Conservation (phyloP, 306 rosid genomes). For the Geum urbanum region DNA sequence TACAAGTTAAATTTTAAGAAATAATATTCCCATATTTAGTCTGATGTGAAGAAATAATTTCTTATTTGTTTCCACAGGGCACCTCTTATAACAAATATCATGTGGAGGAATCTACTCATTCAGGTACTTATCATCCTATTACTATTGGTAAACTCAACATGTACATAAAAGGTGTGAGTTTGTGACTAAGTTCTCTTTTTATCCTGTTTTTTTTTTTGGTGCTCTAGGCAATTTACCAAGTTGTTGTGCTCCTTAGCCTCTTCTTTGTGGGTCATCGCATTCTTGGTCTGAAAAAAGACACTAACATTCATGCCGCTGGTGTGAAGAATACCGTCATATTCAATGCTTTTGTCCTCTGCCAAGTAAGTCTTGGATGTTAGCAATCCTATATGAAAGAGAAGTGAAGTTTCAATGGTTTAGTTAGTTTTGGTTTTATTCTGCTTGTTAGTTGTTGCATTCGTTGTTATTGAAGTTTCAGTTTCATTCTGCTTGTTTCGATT, state of each 20-base stretch:
- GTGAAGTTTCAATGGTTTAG: neutral
- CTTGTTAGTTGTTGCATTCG: neutral
- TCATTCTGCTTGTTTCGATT: neutral
- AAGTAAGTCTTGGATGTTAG: slow-evolving; percentile 42
- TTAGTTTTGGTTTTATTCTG: neutral
- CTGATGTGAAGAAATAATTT: slow-evolving; percentile 18
- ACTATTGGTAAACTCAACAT: neutral
- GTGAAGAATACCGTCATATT: slow-evolving; percentile 82
- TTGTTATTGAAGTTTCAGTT: neutral
- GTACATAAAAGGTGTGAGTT: too few species aligned
- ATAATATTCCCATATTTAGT: neutral
- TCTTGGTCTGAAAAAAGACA: slow-evolving; percentile 35
- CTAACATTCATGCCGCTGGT: slow-evolving; percentile 24
- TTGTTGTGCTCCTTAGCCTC: slow-evolving; percentile 67
- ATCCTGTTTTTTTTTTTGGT: slow-evolving; percentile 11
- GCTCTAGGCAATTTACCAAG: slow-evolving; percentile 76
- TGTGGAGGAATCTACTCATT: slow-evolving; percentile 91
- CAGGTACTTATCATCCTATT: slow-evolving; percentile 49
- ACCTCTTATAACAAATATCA: slow-evolving; percentile 91
- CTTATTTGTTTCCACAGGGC: slow-evolving; percentile 55
- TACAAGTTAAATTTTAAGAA: neutral
- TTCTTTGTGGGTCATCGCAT: slow-evolving; percentile 58
- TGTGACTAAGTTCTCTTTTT: slow-evolving; percentile 12
- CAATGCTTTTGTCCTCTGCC: slow-evolving; percentile 91
- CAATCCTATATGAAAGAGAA: neutral